Evolutionary conservation across 495 filamentous ascomycete genomes (phyloP), one percentile per base, ranked within the genome.

Genomic region (Penicillium turbatum): DNA sequence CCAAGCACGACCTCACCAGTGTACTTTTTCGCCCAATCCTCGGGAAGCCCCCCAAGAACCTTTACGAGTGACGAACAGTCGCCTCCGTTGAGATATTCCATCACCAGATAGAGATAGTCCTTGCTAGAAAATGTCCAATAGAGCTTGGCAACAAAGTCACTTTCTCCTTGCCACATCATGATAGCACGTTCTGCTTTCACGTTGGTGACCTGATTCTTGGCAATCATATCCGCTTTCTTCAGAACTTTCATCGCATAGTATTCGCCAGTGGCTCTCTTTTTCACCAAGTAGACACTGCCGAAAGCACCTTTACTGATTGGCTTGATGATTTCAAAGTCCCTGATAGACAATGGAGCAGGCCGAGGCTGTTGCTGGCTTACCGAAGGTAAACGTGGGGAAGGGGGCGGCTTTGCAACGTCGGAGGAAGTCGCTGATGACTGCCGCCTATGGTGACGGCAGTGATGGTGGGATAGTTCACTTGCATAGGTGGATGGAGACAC

Each of bases 131-230:
- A 98, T 1, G 93, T 97, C 93, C 93, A 98, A 72, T 97, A 97
- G 6, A 98, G 78, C 70, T 98, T 98, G 13, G 93, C 93, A 44
- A 98, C 93, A 70, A 97, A 98, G 57, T 98, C 93, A 70, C 93
- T 98, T 65, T 97, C 93, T 24, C 95, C 95, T 74, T 98, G 95
- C 85, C 93, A 96, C 95, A 98, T 98, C 93, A 98, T 97, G 62
- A 98, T 98, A n/a, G 95, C 95, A 57, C 93, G 82, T 70, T 98
- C 93, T 10, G 95, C 93, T 72, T 97, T 96, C 56, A 98, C 93
- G 65, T 98, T 98, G 42, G 92, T 96, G 62, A 97, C 91, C 68
- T 98, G 93, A 70, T 98, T 98, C 69, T 98, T 98, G 47, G 95
- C 95, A 56, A 98, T 89, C 93, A 98, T 98, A 73, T 98, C 93